Evolutionary conservation across 805 yeast genomes (phyloP).

Genomic region (Starmerella asiatica): DNA sequence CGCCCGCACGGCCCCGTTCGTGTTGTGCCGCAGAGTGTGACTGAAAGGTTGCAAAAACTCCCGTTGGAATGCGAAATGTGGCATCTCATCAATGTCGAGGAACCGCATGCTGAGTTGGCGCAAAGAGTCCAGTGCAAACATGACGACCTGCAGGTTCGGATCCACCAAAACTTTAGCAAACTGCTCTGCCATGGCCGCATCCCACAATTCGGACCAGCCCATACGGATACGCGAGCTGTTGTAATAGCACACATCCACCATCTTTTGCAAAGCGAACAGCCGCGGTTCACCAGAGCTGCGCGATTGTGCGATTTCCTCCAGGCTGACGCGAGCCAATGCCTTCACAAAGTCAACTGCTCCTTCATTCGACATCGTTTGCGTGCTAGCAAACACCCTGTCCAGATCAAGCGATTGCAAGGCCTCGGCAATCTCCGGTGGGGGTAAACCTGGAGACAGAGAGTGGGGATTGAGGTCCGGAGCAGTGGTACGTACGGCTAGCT

Average conservation of each 20-base stretch:
- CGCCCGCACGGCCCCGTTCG: constrained; percentile 58
- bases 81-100: constrained; percentile 80
- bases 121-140: constrained; percentile 86
- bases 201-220: constrained; percentile 94
- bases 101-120: constrained; percentile 88
- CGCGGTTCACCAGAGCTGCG: constrained; percentile 74
- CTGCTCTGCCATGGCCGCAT: constrained; percentile 70
- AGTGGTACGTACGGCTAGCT: constrained; percentile 52
- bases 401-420: constrained; percentile 26
- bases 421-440: constrained; percentile 22
- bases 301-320: constrained; percentile 82
- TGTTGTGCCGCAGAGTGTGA: constrained; percentile 56
- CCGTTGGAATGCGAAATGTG: constrained; percentile 90
- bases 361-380: constrained; percentile 62
- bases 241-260: constrained; percentile 94
- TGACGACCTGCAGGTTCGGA: constrained; percentile 58
- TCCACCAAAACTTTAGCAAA: constrained; percentile 79
- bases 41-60: constrained; percentile 88
- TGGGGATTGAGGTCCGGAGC: constrained; percentile 36
- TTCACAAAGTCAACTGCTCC: constrained; percentile 79
- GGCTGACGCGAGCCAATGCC: constrained; percentile 73
- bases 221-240: constrained; percentile 92
- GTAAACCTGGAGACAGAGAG: no score
- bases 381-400: constrained; percentile 76
- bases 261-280: constrained; percentile 82